Conservation (phyloP, 1,284 basidiomycete genomes). For the Ganoderma lucidum region DNA sequence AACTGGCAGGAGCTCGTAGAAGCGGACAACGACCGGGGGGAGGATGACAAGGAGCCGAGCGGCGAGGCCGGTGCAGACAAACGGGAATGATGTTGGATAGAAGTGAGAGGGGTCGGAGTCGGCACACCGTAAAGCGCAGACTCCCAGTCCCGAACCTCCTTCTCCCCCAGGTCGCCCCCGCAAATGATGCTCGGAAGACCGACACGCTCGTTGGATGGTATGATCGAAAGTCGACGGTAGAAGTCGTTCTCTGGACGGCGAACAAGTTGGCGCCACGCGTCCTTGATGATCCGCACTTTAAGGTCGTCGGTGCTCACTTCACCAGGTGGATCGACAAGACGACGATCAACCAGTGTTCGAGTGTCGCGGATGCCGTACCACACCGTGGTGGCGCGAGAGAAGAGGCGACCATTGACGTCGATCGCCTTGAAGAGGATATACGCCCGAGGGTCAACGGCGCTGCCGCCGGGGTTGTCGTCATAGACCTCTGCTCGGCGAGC, state of each 20-base stretch:
- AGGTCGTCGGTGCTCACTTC: background rate
- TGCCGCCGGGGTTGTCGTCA: background rate
- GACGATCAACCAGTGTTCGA: background rate
- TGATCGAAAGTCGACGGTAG: conserved; percentile 21
- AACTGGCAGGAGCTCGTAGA: background rate
- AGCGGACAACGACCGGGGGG: background rate
- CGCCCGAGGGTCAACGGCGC: background rate
- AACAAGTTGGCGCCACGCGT: conserved; percentile 25
- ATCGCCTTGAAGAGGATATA: conserved; percentile 19
- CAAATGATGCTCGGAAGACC: conserved; percentile 12
- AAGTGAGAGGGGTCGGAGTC: background rate
- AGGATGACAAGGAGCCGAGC: background rate
- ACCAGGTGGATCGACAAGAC: background rate
- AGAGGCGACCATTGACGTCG: conserved; percentile 25
- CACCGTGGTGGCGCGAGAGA: conserved; percentile 27
- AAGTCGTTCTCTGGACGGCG: conserved; percentile 16
- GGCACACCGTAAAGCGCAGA: background rate
- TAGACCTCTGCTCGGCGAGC: background rate
- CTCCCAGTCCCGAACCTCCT: conserved; percentile 19
- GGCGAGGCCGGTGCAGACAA: background rate
- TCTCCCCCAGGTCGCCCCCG: conserved; percentile 19
- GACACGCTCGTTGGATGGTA: background rate
- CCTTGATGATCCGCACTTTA: conserved; percentile 25
- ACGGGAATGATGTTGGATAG: background rate
- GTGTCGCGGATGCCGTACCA: conserved; percentile 22